These are phyloP conservation scores for Coprinellus micaceus DNA, from an alignment of 768 basidiomycete species.

Conservation along the genomic window DNA sequence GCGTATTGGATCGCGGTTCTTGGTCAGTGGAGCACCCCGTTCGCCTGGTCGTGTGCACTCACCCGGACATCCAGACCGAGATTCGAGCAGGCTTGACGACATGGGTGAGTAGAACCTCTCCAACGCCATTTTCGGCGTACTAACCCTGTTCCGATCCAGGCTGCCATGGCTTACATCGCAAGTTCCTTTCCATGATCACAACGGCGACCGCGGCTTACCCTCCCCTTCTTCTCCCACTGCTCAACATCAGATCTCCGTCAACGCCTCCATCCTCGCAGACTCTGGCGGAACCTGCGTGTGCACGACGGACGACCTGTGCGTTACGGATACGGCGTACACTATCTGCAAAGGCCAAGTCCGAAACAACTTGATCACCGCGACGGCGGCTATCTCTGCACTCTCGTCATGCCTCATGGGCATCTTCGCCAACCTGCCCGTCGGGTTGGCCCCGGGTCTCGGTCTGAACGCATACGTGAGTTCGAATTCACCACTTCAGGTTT, in stretches of 20 bases:
- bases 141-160: slow-evolving; percentile 43
- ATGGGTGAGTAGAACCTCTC: slow-evolving; percentile 54
- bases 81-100: slow-evolving; percentile 77
- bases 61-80: slow-evolving; percentile 49
- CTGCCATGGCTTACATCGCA: slow-evolving; percentile 84
- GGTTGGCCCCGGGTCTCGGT: slow-evolving; percentile 82
- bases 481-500: not conserved
- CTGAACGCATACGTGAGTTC: slow-evolving; percentile 71
- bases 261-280: slow-evolving; percentile 72
- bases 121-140: slow-evolving; percentile 10
- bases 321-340: slow-evolving; percentile 48
- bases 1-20: slow-evolving; percentile 61
- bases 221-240: too few species aligned
- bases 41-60: slow-evolving; percentile 1
- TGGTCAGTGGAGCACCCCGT: slow-evolving; percentile 28
- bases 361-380: slow-evolving; percentile 78
- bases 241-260: slow-evolving; percentile 68
- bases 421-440: slow-evolving; percentile 85
- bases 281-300: slow-evolving; percentile 84
- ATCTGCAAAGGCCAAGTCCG: slow-evolving; percentile 59
- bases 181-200: too few species aligned
- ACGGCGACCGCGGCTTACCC: too few species aligned
- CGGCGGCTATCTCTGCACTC: slow-evolving; percentile 73
- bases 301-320: slow-evolving; percentile 52
- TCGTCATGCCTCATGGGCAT: slow-evolving; percentile 80